Evolutionary conservation across 2,329 filamentous ascomycete genomes (phyloP), one percentile per base, ranked within the genome.

Genomic region (Diaporthe citri): DNA sequence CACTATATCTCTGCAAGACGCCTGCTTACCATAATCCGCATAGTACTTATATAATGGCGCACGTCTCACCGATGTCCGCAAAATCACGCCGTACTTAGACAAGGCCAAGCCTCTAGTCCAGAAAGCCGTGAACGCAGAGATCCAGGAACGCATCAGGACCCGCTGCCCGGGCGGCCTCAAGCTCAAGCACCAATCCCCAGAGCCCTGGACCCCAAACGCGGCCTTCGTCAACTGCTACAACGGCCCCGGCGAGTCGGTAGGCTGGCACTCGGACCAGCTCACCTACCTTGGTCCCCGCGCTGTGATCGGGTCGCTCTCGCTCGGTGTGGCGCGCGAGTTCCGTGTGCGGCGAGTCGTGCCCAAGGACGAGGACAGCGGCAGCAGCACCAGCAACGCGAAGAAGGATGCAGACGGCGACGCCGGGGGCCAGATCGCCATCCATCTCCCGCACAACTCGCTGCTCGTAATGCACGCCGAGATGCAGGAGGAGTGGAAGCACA

Each of bases 401-500:
- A 39, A 39, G 36, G 36, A 39, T 0, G 78, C 84, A 71, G 80
- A 81, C 43, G 77, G 56, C 55, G 93, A 97, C 77, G 88, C 89
- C 0, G 91, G 94, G 80, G 96, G 96, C 5, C 96, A 98, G 81
- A 96, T 98, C 75, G 92, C 95, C 1, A 97, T 98, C 57, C 95
- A 98, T 79, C 90, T 98, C 0, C 96, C 96, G 0, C 97, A 98
- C 83, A 98, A 98, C 82, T 97, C 95, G 0, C 89, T 98, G 0
- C 88, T 99, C 0, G 88, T 98, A 13, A 98, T 99, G 97, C 96
- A 98, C 80, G 96, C 96, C 0, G 95, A 97, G 81, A 98, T 98
- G 95, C 96, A 98, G 81, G 96, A 98, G 81, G 93, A 94, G 81
- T 98, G 95, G 95, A 98, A 98, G 83, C 97, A 99, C 83, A 90